These are phyloP conservation scores for Jatropha curcas DNA, from an alignment of 345 rosid species.

Conservation along the genomic window DNA sequence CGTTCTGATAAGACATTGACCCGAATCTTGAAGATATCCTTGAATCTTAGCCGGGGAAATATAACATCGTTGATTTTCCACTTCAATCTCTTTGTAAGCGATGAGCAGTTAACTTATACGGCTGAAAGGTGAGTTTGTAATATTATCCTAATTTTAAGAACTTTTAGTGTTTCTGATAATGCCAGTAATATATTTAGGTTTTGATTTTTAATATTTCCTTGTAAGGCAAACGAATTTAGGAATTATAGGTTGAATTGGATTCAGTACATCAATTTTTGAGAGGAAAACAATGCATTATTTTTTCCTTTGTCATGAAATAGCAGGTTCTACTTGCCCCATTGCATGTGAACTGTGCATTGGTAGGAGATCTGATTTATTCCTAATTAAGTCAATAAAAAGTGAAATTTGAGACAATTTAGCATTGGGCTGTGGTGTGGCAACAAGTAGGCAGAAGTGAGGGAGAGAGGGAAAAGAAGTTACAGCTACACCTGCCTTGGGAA, in stretches of 20 bases:
- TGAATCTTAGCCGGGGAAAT: conserved; percentile 69
- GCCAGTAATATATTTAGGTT: not conserved
- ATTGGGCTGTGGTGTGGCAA: not conserved
- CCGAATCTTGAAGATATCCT: conserved; percentile 52
- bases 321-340: not conserved
- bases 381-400: not conserved
- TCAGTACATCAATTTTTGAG: not conserved
- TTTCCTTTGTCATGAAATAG: not conserved
- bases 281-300: not conserved
- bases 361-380: not conserved
- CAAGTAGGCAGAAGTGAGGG: not conserved
- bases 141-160: not conserved
- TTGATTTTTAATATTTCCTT: not conserved
- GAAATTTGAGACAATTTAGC: not conserved
- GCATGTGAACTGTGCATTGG: not conserved
- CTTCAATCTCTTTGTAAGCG: conserved; percentile 59
- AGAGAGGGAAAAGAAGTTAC: not conserved
- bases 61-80: conserved; percentile 63
- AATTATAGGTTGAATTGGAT: not conserved
- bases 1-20: conserved; percentile 59
- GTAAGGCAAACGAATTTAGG: not conserved
- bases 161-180: not conserved
- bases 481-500: not conserved
- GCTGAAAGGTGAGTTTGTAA: conserved; percentile 60
- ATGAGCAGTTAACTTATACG: conserved; percentile 77